Evolutionary conservation across 345 rosid species (phyloP).

Genomic region (Combretum micranthum): DNA sequence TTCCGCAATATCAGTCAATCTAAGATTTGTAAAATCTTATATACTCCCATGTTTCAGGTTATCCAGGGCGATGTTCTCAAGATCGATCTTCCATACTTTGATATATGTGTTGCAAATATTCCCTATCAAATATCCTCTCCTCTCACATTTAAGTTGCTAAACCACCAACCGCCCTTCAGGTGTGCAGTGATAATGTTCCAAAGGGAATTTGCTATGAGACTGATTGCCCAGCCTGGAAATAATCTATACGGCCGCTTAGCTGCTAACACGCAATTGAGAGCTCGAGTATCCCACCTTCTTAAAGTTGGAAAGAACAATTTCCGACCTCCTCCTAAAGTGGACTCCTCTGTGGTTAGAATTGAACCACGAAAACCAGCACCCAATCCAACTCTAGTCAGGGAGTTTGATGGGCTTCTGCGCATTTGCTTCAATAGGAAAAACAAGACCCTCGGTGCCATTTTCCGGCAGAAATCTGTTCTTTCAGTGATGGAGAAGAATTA

Average conservation of each 20-base stretch:
- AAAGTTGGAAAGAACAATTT: constrained; percentile 93
- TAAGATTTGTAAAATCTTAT: neutral
- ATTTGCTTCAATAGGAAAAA: constrained; percentile 88
- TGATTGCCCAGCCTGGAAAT: constrained; percentile 87
- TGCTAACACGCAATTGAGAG: constrained; percentile 74
- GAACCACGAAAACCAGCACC: constrained; percentile 79
- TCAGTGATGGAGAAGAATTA: constrained; percentile 69
- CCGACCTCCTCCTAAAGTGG: constrained; percentile 94
- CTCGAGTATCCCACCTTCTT: constrained; percentile 83
- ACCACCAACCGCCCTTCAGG: constrained; percentile 73
- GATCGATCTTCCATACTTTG: constrained; percentile 83
- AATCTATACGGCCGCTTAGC: constrained; percentile 78
- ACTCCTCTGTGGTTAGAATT: constrained; percentile 86
- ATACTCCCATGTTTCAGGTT: constrained; percentile 32
- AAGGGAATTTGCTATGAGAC: constrained; percentile 89
- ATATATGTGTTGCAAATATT: constrained; percentile 87
- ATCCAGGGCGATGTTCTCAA: constrained; percentile 88
- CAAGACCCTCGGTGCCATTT: constrained; percentile 77
- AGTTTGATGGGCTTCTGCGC: constrained; percentile 85
- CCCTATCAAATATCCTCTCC: constrained; percentile 94
- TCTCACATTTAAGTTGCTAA: constrained; percentile 72
- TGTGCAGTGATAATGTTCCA: constrained; percentile 94
- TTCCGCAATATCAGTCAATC: too few species aligned
- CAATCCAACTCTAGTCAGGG: constrained; percentile 48
- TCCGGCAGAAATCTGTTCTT: constrained; percentile 63